Evolutionary conservation across 2,329 filamentous ascomycete species (phyloP), one percentile per base, ranked within the genome.

Genomic region (Fusarium armeniacum): DNA sequence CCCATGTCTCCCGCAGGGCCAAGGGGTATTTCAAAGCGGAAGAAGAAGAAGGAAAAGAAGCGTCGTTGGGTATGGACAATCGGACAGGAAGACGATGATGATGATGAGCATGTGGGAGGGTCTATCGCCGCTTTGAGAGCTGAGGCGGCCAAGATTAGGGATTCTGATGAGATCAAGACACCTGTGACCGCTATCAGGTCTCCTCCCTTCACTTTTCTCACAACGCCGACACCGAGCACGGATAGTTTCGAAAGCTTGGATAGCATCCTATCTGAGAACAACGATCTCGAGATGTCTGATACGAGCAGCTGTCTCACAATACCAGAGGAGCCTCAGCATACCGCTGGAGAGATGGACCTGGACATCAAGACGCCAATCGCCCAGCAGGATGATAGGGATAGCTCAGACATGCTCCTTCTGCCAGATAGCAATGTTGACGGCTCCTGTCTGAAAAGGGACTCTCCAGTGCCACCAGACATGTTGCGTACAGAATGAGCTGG

Each of bases 31-130:
- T 82, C 83, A n/a, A 89, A 88, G 75, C 81, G 84, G 12, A 87
- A 83, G 65, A 76, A 83, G 65, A 76, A 80, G 33, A 82, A 81
- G 74, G 88, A 90, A 69, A 90, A 88, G 83, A 89, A 86, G 77
- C 81, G 88, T 15, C 85, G 85, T 44, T 90, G 88, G 89, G 86
- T 89, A 36, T 90, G 89, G 89, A 90, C 89, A 2, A 89, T 91
- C 45, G 86, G 85, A 4, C 83, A 84, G 62, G 85, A 84, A 61
- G 85, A 86, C 2, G 83, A 82, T 3, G 81, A 84, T 10, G 81
- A 82, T 16, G 79, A 83, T 49, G 79, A 81, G 58, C 78, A 81
- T 33, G 76, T 83, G 6, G 81, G 81, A 36, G 83, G 81, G 1
- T 82, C 83, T 4, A 77, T 84, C 22, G 78, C 80, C 16, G 82